Percentiles rank a stretch among this genome's conserved stretches.
Conservation (phyloP, 1,284 basidiomycete species). For the Pascua guehoae region DNA sequence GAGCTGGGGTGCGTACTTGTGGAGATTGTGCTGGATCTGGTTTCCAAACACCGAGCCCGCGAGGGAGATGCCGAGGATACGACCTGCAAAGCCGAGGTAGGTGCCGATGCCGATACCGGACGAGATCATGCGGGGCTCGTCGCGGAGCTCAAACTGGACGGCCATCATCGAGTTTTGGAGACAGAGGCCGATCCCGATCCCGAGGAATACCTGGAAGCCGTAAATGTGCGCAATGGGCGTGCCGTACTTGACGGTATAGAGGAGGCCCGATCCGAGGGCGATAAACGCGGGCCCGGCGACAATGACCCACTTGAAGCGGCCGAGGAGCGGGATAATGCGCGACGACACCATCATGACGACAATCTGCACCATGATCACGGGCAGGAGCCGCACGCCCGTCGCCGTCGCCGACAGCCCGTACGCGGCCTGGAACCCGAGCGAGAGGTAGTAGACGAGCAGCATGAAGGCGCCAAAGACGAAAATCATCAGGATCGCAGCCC, state of each 20-base stretch:
- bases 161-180: conserved; percentile 44
- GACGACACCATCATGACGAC: conserved; percentile 39
- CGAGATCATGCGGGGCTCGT: conserved; percentile 40
- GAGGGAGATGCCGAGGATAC: conserved; percentile 46
- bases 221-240: conserved; percentile 31
- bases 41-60: conserved; percentile 47
- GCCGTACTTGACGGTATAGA: conserved; percentile 38
- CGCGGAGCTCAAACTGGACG: conserved; percentile 42
- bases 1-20: conserved; percentile 29
- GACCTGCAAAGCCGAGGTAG: conserved; percentile 43
- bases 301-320: conserved; percentile 45
- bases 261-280: conserved; percentile 35
- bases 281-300: conserved; percentile 38
- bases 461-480: conserved; percentile 43
- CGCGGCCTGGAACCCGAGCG: conserved; percentile 40
- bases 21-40: conserved; percentile 38
- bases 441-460: conserved; percentile 43
- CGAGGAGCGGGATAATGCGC: conserved; percentile 38
- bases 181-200: conserved; percentile 41
- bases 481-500: conserved; percentile 2
- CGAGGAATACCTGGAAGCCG: conserved; percentile 44
- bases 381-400: conserved; percentile 44
- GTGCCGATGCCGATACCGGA: conserved; percentile 34
- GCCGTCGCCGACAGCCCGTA: conserved; percentile 44
- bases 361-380: conserved; percentile 46